phyloP scores from a whole-genome alignment of 1,139 yeast genomes.

The Suhomyces yuchorum region DNA sequence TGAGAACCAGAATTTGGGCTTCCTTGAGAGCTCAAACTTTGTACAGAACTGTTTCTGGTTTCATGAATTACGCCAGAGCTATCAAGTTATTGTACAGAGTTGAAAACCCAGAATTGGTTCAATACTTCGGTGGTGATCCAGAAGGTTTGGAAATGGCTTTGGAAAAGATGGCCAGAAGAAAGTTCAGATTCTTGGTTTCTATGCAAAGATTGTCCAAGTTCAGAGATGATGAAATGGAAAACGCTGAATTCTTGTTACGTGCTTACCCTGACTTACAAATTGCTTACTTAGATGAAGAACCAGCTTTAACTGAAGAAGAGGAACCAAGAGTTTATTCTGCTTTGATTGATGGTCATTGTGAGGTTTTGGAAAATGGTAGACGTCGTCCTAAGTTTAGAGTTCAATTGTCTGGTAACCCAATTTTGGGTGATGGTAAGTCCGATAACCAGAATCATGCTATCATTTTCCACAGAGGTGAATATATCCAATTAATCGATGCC shows the following conservation, averaged over 20 bases:
- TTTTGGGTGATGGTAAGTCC: conserved; percentile 98
- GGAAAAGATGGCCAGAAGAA: conserved; percentile 99
- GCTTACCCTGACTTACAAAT: conserved; percentile 98
- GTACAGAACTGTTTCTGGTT: conserved; percentile 98
- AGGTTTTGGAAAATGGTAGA: conserved; percentile 94
- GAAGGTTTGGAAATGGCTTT: conserved; percentile 93
- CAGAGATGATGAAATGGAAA: conserved; percentile 96
- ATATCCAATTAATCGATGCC: conserved; percentile 96
- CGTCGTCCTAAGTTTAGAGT: conserved; percentile 98
- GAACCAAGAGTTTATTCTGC: conserved; percentile 98
- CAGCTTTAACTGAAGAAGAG: conserved; percentile 87
- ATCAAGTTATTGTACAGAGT: conserved; percentile 96
- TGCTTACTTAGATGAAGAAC: conserved; percentile 96
- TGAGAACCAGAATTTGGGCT: conserved; percentile 99
- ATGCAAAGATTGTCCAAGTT: conserved; percentile 98
- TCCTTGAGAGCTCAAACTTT: conserved; percentile 96
- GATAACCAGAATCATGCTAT: conserved; percentile 98
- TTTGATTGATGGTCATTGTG: conserved; percentile 97
- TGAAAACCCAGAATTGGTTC: conserved; percentile 98
- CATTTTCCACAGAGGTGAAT: conserved; percentile 98
- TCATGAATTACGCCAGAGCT: conserved; percentile 98
- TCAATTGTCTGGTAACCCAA: conserved; percentile 97
- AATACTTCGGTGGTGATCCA: conserved; percentile 97
- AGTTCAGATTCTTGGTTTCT: conserved; percentile 94
- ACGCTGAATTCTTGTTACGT: conserved; percentile 95